Percentiles rank a stretch among this genome's conserved stretches.
Conservation (phyloP, 2,329 filamentous ascomycete genomes). For the Decorospora gaudefroyi region DNA sequence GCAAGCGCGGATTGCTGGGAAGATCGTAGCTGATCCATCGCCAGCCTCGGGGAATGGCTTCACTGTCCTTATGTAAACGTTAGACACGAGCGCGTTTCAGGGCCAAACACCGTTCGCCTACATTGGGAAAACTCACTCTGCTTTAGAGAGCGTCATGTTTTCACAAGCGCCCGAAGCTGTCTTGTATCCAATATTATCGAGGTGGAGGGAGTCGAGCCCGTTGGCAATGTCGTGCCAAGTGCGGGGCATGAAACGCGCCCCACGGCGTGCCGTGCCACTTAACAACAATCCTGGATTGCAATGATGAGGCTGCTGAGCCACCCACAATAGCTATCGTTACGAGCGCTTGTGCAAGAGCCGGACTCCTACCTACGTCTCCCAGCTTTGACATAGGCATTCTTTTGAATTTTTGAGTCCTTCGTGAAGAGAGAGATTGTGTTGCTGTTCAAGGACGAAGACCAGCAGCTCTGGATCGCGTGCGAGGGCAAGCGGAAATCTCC, state of each 20-base stretch:
- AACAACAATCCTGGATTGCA: too few relatives aligned
- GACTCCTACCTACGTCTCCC: too few relatives aligned
- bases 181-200: constrained; percentile 3
- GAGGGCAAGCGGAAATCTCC: too few relatives aligned
- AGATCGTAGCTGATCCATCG: constrained; percentile 5
- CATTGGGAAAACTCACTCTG: constrained; percentile 5
- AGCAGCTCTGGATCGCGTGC: too few relatives aligned
- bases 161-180: constrained; percentile 2
- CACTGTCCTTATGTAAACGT: constrained; percentile 6
- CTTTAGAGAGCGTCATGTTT: constrained; percentile 7
- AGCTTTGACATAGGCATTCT: too few relatives aligned
- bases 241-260: constrained; percentile 2
- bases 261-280: too few relatives aligned
- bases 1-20: constrained; percentile 35
- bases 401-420: too few relatives aligned
- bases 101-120: constrained; percentile 1
- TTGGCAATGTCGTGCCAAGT: background rate
- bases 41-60: constrained; percentile 1
- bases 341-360: too few relatives aligned
- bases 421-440: too few relatives aligned
- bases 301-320: too few relatives aligned
- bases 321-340: too few relatives aligned
- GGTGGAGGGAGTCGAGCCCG: constrained; percentile 5
- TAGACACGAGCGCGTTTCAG: background rate
- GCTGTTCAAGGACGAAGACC: too few relatives aligned